phyloP scores from a whole-genome alignment of 2,329 filamentous ascomycete species.

The Fusarium proliferatum region DNA sequence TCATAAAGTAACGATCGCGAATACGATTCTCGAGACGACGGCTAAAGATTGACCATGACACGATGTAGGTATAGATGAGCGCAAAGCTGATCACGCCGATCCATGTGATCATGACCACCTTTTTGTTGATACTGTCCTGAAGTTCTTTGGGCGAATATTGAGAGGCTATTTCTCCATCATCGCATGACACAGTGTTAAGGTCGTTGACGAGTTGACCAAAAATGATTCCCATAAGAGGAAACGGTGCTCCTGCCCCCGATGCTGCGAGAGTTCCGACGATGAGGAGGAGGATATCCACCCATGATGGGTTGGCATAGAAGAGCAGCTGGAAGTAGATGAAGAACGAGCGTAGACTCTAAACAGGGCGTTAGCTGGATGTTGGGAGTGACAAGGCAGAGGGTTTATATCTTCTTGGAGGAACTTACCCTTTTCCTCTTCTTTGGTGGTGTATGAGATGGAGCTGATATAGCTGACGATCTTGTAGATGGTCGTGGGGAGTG shows the following conservation, averaged over 20 bases:
- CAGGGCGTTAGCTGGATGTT: constrained; percentile 7
- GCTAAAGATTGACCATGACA: constrained; percentile 72
- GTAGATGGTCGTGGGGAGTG: constrained; percentile 19
- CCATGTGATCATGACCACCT: constrained; percentile 71
- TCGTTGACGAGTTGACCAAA: constrained; percentile 73
- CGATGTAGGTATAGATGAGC: constrained; percentile 71
- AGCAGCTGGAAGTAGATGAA: constrained; percentile 59
- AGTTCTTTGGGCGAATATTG: constrained; percentile 46
- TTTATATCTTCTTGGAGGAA: background rate
- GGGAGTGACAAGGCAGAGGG: background rate
- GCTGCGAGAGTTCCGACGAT: constrained; percentile 57
- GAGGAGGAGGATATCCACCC: constrained; percentile 57
- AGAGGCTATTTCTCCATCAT: constrained; percentile 40
- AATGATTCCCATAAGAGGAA: constrained; percentile 72
- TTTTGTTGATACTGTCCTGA: constrained; percentile 61
- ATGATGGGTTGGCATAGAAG: constrained; percentile 57
- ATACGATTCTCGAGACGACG: constrained; percentile 72
- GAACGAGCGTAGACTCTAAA: constrained; percentile 39
- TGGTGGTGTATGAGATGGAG: constrained; percentile 7
- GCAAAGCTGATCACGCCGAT: constrained; percentile 72
- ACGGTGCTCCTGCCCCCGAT: constrained; percentile 69
- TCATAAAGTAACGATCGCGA: constrained; percentile 68
- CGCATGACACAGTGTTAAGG: constrained; percentile 68
- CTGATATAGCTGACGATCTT: constrained; percentile 22
- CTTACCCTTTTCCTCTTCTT: constrained; percentile 27